Evolutionary conservation across 2,329 filamentous ascomycete species (phyloP).

Genomic region (Apiospora arundinis): DNA sequence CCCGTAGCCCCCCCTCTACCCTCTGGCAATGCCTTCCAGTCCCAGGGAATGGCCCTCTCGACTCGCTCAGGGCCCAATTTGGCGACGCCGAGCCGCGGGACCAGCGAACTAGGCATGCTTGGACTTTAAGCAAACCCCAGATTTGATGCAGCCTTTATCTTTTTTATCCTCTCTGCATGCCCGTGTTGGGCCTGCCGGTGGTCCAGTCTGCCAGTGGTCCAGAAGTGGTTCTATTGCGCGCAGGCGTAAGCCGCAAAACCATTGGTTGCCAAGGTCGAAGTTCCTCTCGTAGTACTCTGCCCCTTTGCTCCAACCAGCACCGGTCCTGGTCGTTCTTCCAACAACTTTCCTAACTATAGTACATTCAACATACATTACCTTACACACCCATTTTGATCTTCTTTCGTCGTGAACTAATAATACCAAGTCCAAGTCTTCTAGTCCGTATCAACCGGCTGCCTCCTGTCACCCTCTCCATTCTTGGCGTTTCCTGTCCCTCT

Average conservation of each 20-base stretch:
- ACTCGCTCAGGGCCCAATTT: neutral
- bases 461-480: neutral
- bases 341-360: neutral
- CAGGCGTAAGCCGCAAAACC: constrained; percentile 6
- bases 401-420: constrained; percentile 2
- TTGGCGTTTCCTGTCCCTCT: constrained; percentile 17
- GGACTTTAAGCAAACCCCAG: constrained; percentile 17
- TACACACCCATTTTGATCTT: neutral
- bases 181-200: neutral
- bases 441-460: neutral
- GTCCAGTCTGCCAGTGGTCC: too few relatives aligned
- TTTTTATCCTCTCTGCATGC: neutral
- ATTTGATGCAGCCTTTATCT: neutral
- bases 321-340: neutral
- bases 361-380: neutral
- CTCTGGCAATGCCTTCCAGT: neutral
- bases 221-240: neutral
- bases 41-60: neutral
- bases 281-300: neutral
- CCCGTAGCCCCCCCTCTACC: neutral
- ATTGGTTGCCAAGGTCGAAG: constrained; percentile 3
- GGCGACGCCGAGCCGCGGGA: neutral
- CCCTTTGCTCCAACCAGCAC: neutral
- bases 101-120: neutral
- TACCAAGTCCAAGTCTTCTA: neutral